Evolutionary conservation across 73 alveolate species (phyloP).

Genomic region (Tetrahymena borealis): DNA sequence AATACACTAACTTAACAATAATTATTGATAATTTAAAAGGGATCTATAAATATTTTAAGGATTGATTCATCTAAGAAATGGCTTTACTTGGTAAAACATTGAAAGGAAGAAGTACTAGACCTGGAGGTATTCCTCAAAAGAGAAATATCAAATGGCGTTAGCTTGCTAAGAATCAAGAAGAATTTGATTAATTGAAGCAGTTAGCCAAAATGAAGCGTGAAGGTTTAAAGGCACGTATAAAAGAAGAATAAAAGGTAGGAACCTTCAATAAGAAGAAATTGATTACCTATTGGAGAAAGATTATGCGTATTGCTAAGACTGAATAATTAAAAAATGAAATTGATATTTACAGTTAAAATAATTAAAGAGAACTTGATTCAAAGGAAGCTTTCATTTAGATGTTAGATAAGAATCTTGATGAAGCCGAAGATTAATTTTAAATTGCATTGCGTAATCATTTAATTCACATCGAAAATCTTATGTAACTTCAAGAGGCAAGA

Average conservation of each 20-base stretch:
- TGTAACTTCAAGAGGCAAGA: constrained; percentile 77
- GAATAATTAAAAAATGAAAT: constrained; percentile 91
- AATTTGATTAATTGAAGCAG: constrained; percentile 60
- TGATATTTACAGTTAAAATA: constrained; percentile 87
- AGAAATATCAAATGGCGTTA: constrained; percentile 27
- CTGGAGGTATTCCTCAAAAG: constrained; percentile 41
- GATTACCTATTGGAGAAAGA: constrained; percentile 94
- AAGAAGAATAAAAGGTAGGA: constrained; percentile 74
- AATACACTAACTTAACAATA: neutral
- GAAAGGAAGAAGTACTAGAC: constrained; percentile 66
- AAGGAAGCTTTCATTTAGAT: constrained; percentile 96
- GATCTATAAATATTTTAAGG: neutral
- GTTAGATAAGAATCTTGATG: constrained; percentile 95
- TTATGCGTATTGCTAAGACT: constrained; percentile 96
- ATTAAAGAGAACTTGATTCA: constrained; percentile 96
- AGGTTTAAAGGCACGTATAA: constrained; percentile 44
- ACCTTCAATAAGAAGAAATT: constrained; percentile 89
- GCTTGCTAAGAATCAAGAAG: constrained; percentile 42
- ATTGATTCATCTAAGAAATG: constrained; percentile 30
- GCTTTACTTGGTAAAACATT: constrained; percentile 70
- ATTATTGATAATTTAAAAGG: neutral
- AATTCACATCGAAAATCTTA: constrained; percentile 87
- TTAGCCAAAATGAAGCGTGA: constrained; percentile 60
- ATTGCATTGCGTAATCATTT: constrained; percentile 94
- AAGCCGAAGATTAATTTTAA: constrained; percentile 96